Evolutionary conservation across 495 filamentous ascomycete species (phyloP), one percentile per base, ranked within the genome.

Genomic region (Lophiostoma macrostomum): DNA sequence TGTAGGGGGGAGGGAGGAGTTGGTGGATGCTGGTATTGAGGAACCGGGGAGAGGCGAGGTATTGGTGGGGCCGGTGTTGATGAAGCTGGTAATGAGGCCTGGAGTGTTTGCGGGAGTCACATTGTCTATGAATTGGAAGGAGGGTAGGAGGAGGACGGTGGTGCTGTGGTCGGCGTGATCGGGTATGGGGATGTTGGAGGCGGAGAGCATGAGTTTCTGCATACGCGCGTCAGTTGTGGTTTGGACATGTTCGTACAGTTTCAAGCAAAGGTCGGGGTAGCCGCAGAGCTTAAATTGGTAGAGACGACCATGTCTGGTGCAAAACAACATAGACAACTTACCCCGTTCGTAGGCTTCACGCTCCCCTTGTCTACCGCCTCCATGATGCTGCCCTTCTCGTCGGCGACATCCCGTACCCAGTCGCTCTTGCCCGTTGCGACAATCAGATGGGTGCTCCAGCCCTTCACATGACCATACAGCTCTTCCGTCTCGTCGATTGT

Each of bases 351-450:
- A 0, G 86, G 84, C 61, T 80, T 78, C 23, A 82, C 71, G 8
- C 71, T 70, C 5, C 77, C 72, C 53, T 79, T 79, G 50, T 78
- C 82, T 64, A 97, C 80, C 6, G 91, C 94, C 72, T 94, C 83
- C 93, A 98, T 97, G 23, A 98, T 80, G 64, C 90, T 95, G 1
- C 90, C 94, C 69, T 82, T 80, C 73, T 97, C 93, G 60, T 97
- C 87, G 36, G 81, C 83, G 12, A 97, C 87, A 71, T 95, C 85
- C 39, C 87, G 71, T 60, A 91, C 84, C 93, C 93, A 98, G 71
- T 98, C 94, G 19, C 84, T 83, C 74, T 96, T 95, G 32, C 90
- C 90, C 1, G 93, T 98, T 10, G 91, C 93, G 14, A 98, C 89
- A 31, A 98, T 76, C 48, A 95, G 64, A 68, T 98, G 93, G 14